Evolutionary conservation across 805 yeast genomes (phyloP).

Genomic region (Pichia ethanolica): DNA sequence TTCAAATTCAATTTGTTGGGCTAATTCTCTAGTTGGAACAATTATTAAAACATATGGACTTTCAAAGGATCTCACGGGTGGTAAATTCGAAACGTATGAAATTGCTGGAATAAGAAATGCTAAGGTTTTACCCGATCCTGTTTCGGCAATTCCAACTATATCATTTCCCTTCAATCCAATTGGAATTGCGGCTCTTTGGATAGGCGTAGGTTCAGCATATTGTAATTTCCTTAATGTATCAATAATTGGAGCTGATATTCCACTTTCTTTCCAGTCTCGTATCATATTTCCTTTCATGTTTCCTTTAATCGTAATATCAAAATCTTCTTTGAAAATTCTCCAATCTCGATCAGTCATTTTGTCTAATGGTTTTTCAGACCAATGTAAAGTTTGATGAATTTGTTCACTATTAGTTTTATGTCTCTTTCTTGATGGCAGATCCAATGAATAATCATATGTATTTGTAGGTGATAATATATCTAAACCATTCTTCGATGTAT

Average conservation of each 20-base stretch:
- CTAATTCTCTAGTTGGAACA: slow-evolving; percentile 93
- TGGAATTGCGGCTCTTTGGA: slow-evolving; percentile 86
- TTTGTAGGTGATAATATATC: slow-evolving; percentile 28
- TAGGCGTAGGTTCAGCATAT: slow-evolving; percentile 73
- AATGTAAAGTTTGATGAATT: slow-evolving; percentile 30
- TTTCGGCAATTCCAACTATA: slow-evolving; percentile 85
- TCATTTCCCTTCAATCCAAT: slow-evolving; percentile 53
- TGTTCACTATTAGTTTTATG: slow-evolving; percentile 3
- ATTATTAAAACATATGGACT: slow-evolving; percentile 71
- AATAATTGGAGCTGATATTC: slow-evolving; percentile 33
- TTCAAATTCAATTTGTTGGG: slow-evolving; percentile 73
- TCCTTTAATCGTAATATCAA: slow-evolving; percentile 51
- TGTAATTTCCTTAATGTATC: slow-evolving; percentile 32
- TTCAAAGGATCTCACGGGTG: slow-evolving; percentile 40
- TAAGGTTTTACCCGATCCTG: slow-evolving; percentile 94
- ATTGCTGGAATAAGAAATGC: slow-evolving; percentile 73
- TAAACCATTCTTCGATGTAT: slow-evolving; percentile 40
- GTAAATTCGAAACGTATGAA: slow-evolving; percentile 42
- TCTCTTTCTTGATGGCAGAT: slow-evolving; percentile 6
- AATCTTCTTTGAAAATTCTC: slow-evolving; percentile 81
- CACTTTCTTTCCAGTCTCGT: slow-evolving; percentile 65
- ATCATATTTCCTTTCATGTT: slow-evolving; percentile 51
- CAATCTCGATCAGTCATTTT: slow-evolving; percentile 82
- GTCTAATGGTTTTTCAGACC: slow-evolving; percentile 59
- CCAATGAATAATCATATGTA: slow-evolving; percentile 18